These are phyloP conservation scores for Tardiomyces blankii DNA, from an alignment of 1,139 yeast genomes.

Conservation along the genomic window DNA sequence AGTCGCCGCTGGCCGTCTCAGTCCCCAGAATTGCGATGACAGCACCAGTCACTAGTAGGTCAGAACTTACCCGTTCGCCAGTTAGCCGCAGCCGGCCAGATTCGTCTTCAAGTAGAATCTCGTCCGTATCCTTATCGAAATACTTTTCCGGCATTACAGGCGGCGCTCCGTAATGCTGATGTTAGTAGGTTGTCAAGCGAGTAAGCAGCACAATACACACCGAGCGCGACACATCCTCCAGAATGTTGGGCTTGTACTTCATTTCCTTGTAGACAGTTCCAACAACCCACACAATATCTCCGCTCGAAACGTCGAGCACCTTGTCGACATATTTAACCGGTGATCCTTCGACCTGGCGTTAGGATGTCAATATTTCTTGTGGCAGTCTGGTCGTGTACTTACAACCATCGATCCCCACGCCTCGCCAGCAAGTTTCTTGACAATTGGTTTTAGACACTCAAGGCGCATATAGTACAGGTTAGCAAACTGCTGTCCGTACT, in stretches of 20 bases:
- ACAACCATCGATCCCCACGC: constrained; percentile 39
- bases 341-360: background rate
- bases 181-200: background rate
- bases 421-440: constrained; percentile 35
- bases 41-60: constrained; percentile 72
- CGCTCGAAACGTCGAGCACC: constrained; percentile 64
- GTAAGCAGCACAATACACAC: background rate
- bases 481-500: constrained; percentile 63
- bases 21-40: constrained; percentile 80
- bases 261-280: constrained; percentile 85
- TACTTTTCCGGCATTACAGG: constrained; percentile 33
- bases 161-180: constrained; percentile 29
- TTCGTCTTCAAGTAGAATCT: constrained; percentile 78
- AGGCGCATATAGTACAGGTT: constrained; percentile 61
- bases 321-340: constrained; percentile 38
- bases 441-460: constrained; percentile 41
- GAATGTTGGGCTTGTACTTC: constrained; percentile 73
- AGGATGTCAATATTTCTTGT: constrained; percentile 1
- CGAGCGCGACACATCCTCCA: constrained; percentile 59
- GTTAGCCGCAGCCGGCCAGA: constrained; percentile 74
- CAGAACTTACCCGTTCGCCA: constrained; percentile 39
- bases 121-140: constrained; percentile 46
- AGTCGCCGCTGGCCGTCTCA: constrained; percentile 74
- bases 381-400: constrained; percentile 16
- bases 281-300: constrained; percentile 73